A percentile compares a stretch with the other conserved stretches of the same genome.
Conservation (phyloP, 306 rosid species). For the Urtica urens region DNA sequence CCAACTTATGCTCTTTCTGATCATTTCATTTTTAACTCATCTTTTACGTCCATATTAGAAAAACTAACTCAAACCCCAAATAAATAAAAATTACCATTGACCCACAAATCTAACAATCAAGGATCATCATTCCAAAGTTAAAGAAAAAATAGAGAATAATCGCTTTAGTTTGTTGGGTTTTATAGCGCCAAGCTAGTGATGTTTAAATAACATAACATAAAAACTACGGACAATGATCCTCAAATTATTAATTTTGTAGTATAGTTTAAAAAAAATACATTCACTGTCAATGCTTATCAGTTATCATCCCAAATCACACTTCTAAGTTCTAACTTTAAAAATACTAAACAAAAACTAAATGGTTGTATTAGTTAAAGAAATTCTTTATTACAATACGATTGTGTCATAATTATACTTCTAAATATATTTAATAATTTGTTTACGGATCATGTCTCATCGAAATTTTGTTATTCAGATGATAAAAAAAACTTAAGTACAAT, state of each 20-base stretch:
- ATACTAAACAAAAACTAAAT: too few relatives aligned
- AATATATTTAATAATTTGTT: too few relatives aligned
- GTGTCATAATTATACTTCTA: too few relatives aligned
- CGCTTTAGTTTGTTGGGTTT: constrained; percentile 1
- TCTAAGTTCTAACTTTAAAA: too few relatives aligned
- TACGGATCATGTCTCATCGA: too few relatives aligned
- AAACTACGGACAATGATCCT: background rate
- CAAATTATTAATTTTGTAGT: constrained; percentile 7
- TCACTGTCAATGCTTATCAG: too few relatives aligned
- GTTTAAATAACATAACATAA: background rate
- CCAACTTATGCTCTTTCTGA: background rate
- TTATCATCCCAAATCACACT: too few relatives aligned
- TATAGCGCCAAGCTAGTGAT: constrained; percentile 15
- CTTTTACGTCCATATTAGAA: background rate
- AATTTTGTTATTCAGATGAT: too few relatives aligned
- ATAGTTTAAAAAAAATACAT: too few relatives aligned
- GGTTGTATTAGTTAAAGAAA: too few relatives aligned
- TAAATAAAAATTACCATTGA: background rate
- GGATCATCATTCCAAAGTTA: constrained; percentile 7
- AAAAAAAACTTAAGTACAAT: too few relatives aligned
- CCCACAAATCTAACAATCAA: constrained; percentile 12
- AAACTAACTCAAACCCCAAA: constrained; percentile 1
- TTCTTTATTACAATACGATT: too few relatives aligned
- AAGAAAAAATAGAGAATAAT: background rate
- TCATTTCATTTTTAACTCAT: background rate